Evolutionary conservation across 805 yeast species (phyloP).

Genomic region (Myxozyma melibiosi): DNA sequence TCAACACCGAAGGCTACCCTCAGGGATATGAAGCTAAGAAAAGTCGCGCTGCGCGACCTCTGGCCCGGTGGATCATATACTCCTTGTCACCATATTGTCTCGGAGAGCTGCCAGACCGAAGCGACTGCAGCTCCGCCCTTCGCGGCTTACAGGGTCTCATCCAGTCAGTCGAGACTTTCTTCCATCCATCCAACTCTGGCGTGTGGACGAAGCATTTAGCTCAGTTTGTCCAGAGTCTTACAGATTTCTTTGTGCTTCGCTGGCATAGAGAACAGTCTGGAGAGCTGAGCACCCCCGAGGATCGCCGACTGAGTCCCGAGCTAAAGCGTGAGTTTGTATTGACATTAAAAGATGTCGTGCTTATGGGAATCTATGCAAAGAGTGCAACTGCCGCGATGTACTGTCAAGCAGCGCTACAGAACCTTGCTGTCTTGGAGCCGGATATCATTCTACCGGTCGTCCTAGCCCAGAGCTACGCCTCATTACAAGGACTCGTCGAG

Average conservation of each 20-base stretch:
- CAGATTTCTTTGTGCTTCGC: conserved; percentile 43
- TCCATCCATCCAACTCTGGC: conserved; percentile 92
- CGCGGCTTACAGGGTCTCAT: conserved; percentile 46
- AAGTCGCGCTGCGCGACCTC: conserved; percentile 41
- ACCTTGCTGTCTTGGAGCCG: conserved; percentile 67
- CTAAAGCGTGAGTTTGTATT: conserved; percentile 51
- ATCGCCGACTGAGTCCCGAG: conserved; percentile 40
- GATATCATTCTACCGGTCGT: conserved; percentile 43
- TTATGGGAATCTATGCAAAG: conserved; percentile 80
- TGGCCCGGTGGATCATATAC: conserved; percentile 58
- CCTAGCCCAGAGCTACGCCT: conserved; percentile 63
- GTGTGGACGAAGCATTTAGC: conserved; percentile 79
- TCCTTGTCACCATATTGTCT: conserved; percentile 48
- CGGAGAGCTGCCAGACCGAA: conserved; percentile 44
- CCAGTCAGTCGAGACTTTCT: conserved; percentile 75
- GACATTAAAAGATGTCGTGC: conserved; percentile 57
- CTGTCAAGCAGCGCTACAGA: conserved; percentile 60
- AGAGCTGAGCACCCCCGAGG: conserved; percentile 38
- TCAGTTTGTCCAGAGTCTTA: conserved; percentile 61
- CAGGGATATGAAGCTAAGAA: conserved; percentile 24
- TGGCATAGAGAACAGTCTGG: conserved; percentile 43
- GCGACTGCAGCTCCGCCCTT: conserved; percentile 3
- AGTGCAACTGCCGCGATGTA: conserved; percentile 56
- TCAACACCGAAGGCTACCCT: conserved; percentile 4
- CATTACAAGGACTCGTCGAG: conserved; percentile 47